A percentile compares a stretch with the other conserved stretches of the same genome.
phyloP scores from a whole-genome alignment of 305 asterid genomes.

The Striga hermonthica region DNA sequence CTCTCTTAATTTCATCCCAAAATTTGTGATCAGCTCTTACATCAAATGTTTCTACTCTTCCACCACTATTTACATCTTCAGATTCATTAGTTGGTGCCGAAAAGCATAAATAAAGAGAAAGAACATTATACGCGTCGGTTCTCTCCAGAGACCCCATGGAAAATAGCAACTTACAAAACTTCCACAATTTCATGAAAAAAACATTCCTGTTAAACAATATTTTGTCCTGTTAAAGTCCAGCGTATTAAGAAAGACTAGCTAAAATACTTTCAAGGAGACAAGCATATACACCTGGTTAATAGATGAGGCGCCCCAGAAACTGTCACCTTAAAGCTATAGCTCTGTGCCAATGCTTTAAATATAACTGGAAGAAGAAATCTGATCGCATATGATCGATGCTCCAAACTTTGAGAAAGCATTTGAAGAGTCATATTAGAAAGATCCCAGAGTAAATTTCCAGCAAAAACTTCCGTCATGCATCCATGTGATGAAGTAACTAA shows the following conservation, averaged over 20 bases:
- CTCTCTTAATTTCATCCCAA: slow-evolving; percentile 84
- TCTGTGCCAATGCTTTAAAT: slow-evolving; percentile 53
- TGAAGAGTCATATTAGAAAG: slow-evolving; percentile 56
- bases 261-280: slow-evolving; percentile 20
- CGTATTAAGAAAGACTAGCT: slow-evolving; percentile 14
- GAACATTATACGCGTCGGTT: slow-evolving; percentile 81
- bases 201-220: slow-evolving; percentile 51
- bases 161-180: slow-evolving; percentile 66
- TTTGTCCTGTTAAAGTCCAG: slow-evolving; percentile 19
- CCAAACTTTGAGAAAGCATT: slow-evolving; percentile 67
- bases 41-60: slow-evolving; percentile 44
- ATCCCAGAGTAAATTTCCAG: slow-evolving; percentile 81
- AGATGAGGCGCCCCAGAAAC: slow-evolving; percentile 45
- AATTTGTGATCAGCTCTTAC: slow-evolving; percentile 55
- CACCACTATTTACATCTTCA: slow-evolving; percentile 43
- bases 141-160: slow-evolving; percentile 72
- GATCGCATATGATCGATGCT: slow-evolving; percentile 75
- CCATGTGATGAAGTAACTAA: slow-evolving; percentile 35
- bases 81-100: slow-evolving; percentile 43
- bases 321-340: slow-evolving; percentile 47
- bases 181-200: slow-evolving; percentile 60
- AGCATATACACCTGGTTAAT: slow-evolving; percentile 57
- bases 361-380: slow-evolving; percentile 69
- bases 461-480: slow-evolving; percentile 39
- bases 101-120: slow-evolving; percentile 67